A percentile compares a stretch with the other conserved stretches of the same genome.
Conservation (phyloP, 257 asterid species). For the Fraxinus anomala region DNA sequence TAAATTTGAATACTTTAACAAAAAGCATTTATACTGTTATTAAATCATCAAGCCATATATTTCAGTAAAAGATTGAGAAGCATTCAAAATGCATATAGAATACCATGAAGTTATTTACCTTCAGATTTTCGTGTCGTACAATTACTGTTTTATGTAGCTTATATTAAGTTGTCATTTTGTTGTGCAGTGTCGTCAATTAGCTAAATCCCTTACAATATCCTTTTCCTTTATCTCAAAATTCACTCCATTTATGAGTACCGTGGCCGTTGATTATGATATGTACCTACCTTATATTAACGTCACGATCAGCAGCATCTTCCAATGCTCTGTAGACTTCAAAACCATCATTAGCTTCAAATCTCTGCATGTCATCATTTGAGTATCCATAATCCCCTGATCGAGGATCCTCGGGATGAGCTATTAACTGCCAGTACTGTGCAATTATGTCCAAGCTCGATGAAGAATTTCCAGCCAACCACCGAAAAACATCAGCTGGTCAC, state of each 20-base stretch:
- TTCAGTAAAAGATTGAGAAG: constrained; percentile 2
- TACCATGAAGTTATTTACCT: background rate
- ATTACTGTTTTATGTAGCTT: background rate
- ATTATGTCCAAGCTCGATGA: constrained; percentile 69
- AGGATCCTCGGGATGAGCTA: constrained; percentile 66
- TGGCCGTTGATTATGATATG: background rate
- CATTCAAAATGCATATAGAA: background rate
- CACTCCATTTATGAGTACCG: constrained; percentile 5
- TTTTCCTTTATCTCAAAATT: background rate
- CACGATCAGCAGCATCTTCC: constrained; percentile 70
- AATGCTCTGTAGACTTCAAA: constrained; percentile 53
- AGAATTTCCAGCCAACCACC: constrained; percentile 89
- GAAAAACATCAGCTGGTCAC: constrained; percentile 74
- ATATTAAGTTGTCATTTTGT: background rate
- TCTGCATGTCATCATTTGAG: constrained; percentile 64
- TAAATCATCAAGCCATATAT: background rate
- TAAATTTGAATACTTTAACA: background rate
- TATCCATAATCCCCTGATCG: constrained; percentile 84
- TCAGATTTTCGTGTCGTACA: background rate
- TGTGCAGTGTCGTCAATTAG: background rate
- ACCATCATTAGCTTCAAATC: constrained; percentile 76
- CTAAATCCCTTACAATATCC: background rate
- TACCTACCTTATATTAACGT: constrained; percentile 57
- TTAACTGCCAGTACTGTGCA: constrained; percentile 84
- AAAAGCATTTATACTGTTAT: background rate